Evolutionary conservation across 257 asterid species (phyloP), one percentile per base, ranked within the genome.

Genomic region (Solanum pinnatisectum): DNA sequence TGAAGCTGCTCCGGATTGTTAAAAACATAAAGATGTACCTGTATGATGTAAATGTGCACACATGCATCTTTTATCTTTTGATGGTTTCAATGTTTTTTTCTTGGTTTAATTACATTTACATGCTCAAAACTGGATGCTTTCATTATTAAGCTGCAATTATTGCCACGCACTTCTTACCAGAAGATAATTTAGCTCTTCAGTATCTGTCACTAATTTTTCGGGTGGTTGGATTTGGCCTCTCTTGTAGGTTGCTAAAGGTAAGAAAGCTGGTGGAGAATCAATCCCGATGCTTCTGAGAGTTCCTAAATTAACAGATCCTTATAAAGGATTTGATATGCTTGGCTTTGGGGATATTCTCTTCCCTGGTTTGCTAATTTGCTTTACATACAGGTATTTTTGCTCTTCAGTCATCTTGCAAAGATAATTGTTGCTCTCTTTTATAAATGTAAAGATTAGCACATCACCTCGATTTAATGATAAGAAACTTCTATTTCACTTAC

Each of bases 331-430:
- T 92, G 93, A 97, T 91, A 97, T 97, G 99, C 94, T 97, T 84
- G 99, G 99, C 78, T 96, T 97, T 92, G 99, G 99, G 78, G 99
- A 97, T 90, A 96, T 97, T 87, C 93, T 97, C 77, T 96, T 97
- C 90, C 99, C 99, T 8, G 99, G 98, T 82, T 91, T 97, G 93
- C 96, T 97, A 72, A 95, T 96, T 88, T 96, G 96, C 86, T 97
- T 97, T 89, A 89, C 98, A 39, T 89, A 81, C 88, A 93, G 99
- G 99, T 97, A 95, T 71, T 39, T 60, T 60, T 82, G 70, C 86
- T 30, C 87, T 89, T 56, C 40, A 39, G 11, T 36, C 25, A 32
- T 83, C 77, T 40, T 27, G 42, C 60, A 82, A 84, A 60, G 60
- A 52, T 65, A n/a, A 87, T 37, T 65, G 32, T 56, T 15, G 6